Percentiles rank a stretch among this genome's conserved stretches.
Conservation (phyloP, 1,284 basidiomycete species). For the Porogramme epimiltina region DNA sequence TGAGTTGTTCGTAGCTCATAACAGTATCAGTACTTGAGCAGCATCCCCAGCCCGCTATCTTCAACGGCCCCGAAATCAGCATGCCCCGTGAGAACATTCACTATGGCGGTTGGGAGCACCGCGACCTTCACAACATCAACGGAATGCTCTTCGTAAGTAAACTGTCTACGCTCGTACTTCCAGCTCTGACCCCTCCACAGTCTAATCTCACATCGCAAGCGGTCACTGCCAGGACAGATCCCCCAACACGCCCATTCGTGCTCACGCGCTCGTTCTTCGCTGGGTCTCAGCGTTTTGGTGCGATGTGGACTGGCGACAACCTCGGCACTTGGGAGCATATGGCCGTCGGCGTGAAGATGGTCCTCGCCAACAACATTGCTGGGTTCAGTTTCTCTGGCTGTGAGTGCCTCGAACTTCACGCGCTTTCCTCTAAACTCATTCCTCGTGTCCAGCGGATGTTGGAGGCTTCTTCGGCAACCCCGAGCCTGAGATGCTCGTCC, state of each 20-base stretch:
- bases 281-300: conserved; percentile 93
- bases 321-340: conserved; percentile 98
- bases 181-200: conserved; percentile 38
- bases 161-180: conserved; percentile 3
- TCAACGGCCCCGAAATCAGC: conserved; percentile 98
- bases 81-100: conserved; percentile 96
- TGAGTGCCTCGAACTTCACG: conserved; percentile 39
- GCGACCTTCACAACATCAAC: conserved; percentile 94
- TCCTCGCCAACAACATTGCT: conserved; percentile 88
- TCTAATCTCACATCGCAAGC: conserved; percentile 89
- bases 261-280: conserved; percentile 95
- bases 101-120: conserved; percentile 94
- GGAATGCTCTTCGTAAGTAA: conserved; percentile 80
- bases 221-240: conserved; percentile 73
- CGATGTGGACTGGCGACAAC: conserved; percentile 99
- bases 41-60: conserved; percentile 81
- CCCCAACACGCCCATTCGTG: conserved; percentile 88
- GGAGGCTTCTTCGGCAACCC: conserved; percentile 99
- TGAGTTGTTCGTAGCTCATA: conserved; percentile 1
- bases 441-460: conserved; percentile 74
- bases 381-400: conserved; percentile 94
- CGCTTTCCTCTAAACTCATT: neutral
- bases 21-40: conserved; percentile 1
- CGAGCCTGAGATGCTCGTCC: conserved; percentile 88
- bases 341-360: conserved; percentile 92